phyloP scores from a whole-genome alignment of 1,139 yeast genomes.

The Kluyveromyces marxianus region DNA sequence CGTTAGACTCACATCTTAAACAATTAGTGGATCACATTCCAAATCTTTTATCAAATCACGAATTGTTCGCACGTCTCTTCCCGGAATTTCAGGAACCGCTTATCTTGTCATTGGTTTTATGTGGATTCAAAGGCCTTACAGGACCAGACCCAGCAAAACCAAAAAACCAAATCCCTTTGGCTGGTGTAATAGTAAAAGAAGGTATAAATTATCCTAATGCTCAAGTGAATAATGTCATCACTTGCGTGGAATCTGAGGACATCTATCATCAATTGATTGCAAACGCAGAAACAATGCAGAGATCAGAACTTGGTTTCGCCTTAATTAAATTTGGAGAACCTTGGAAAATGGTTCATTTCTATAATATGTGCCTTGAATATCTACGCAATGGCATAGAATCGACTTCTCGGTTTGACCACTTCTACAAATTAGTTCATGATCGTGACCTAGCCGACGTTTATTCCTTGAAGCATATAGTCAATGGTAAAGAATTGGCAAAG shows the following conservation, averaged over 20 bases:
- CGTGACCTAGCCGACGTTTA: constrained; percentile 38
- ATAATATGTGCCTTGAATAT: constrained; percentile 17
- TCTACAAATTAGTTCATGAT: constrained; percentile 27
- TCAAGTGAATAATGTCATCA: constrained; percentile 46
- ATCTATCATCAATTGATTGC: constrained; percentile 27
- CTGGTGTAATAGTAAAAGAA: constrained; percentile 46
- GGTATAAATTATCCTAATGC: constrained; percentile 61
- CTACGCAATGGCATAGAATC: constrained; percentile 10
- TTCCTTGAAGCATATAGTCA: constrained; percentile 46
- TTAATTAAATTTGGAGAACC: constrained; percentile 48
- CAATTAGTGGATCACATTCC: constrained; percentile 1
- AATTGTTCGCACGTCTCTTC: background rate
- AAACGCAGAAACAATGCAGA: constrained; percentile 23
- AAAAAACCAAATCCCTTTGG: constrained; percentile 19
- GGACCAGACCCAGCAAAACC: constrained; percentile 6
- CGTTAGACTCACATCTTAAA: constrained; percentile 1
- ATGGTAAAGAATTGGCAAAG: constrained; percentile 59
- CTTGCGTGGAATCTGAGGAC: constrained; percentile 31
- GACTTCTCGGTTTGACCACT: constrained; percentile 29
- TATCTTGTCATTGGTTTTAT: constrained; percentile 11
- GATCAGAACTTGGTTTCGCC: constrained; percentile 57
- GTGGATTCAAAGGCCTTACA: constrained; percentile 17
- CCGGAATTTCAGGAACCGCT: constrained; percentile 1
- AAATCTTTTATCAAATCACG: background rate
- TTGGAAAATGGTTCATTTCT: constrained; percentile 40